Evolutionary conservation across 2,329 filamentous ascomycete genomes (phyloP), one percentile per base, ranked within the genome.

Genomic region (Trichocomaceae sp.): DNA sequence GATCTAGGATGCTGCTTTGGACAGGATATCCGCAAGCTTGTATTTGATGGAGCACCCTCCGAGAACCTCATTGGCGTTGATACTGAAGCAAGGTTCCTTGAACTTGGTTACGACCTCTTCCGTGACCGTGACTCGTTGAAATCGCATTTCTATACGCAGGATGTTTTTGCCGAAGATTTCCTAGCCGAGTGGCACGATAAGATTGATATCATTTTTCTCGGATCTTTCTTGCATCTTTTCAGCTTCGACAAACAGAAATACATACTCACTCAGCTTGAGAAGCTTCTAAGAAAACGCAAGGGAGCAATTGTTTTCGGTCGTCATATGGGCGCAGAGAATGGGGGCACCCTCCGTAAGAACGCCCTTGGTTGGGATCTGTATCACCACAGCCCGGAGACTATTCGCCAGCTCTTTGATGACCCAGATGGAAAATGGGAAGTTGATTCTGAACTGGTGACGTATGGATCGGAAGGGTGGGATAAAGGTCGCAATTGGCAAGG

Each of bases 1-100:
- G 74, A 77, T 57, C 57, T 76, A 3, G 74, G 74, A 15, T 70
- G 67, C 57, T 75, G 75, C 59, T 65, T 76, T 19, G 73, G 72
- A 20, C 73, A 77, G 55, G 74, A 75, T 57, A 19, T 75, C 26
- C 73, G 73, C 31, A 74, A 73, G 59, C 66, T 78, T 1, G 64
- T 69, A 33, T 62, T 59, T 33, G 71, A 74, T 52, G 45, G 44
- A 5, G 45, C 31, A 6, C 31, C 45, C 6, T 53, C 50, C 1
- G 23, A 26, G 15, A 52, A 37, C 12, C 39, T 46, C n/a, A 44
- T 44, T 19, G 50, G 50, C 8, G 41, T 39, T 6, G 50, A 52
- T n/a, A 33, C 39, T 17, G 50, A 44, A 44, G 15, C 41, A 1
- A 15, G 5, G 5, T 52, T 52, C 15, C 41, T 44, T 15, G 39